A percentile compares a stretch with the other conserved stretches of the same genome.
Conservation (phyloP, 208 protist genomes). For the Acanthamoeba healyi region DNA sequence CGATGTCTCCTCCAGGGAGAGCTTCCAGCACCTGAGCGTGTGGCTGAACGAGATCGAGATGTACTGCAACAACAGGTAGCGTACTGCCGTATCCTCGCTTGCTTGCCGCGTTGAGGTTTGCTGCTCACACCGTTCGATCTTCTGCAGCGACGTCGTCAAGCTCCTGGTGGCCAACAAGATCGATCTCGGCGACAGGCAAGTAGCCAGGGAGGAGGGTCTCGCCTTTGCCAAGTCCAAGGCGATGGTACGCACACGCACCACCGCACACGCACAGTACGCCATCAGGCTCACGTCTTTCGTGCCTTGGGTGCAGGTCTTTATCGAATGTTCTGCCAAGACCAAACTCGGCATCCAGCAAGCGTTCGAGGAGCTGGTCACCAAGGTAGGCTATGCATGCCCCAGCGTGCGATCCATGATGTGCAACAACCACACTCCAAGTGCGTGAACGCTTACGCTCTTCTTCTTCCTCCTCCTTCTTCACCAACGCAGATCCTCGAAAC, state of each 20-base stretch:
- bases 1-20: constrained; percentile 45
- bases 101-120: neutral
- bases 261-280: too few relatives aligned
- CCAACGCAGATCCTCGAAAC: constrained; percentile 54
- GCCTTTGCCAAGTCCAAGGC: constrained; percentile 60
- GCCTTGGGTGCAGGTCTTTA: neutral
- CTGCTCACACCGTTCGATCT: too few relatives aligned
- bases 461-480: neutral
- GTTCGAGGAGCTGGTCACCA: constrained; percentile 56
- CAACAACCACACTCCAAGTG: too few relatives aligned
- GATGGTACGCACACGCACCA: neutral
- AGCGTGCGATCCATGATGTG: too few relatives aligned
- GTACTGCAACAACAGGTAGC: constrained; percentile 72
- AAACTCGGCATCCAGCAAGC: constrained; percentile 69
- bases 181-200: constrained; percentile 25
- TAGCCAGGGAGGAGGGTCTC: constrained; percentile 58
- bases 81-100: neutral
- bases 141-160: constrained; percentile 42
- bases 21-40: constrained; percentile 13
- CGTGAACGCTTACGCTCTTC: neutral
- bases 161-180: constrained; percentile 69
- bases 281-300: too few relatives aligned
- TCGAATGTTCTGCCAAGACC: constrained; percentile 71
- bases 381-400: neutral
- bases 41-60: constrained; percentile 70